phyloP scores from a whole-genome alignment of 257 asterid species.

The Solanum corneliomulleri region DNA sequence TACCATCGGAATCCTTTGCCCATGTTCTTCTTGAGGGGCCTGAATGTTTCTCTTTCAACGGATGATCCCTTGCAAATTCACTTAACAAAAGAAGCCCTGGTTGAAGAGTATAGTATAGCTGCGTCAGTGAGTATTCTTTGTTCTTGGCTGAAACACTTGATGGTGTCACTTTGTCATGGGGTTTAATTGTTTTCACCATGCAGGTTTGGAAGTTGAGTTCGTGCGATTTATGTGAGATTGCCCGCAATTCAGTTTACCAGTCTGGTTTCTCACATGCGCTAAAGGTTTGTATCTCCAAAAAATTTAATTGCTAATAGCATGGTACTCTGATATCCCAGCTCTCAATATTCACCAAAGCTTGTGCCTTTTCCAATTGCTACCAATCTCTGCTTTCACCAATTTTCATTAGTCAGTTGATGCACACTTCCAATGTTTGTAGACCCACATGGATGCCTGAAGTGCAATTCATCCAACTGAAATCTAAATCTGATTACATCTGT shows the following conservation, averaged over 20 bases:
- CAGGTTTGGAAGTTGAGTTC: conserved; percentile 97
- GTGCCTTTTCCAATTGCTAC: background rate
- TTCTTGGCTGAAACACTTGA: background rate
- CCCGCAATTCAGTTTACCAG: conserved; percentile 92
- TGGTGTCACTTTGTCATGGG: background rate
- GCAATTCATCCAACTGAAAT: background rate
- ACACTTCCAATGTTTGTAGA: background rate
- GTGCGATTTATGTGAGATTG: conserved; percentile 93
- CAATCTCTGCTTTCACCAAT: background rate
- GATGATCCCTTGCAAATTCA: conserved; percentile 97
- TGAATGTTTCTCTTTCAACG: conserved; percentile 88
- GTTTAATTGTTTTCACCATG: background rate
- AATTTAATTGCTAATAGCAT: background rate
- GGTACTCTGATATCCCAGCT: background rate
- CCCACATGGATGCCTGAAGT: background rate
- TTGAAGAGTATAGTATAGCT: conserved; percentile 97
- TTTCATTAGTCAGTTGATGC: background rate
- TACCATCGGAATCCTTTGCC: conserved; percentile 97
- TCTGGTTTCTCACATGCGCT: conserved; percentile 90
- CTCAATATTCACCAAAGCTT: background rate
- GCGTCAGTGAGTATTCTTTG: conserved; percentile 63
- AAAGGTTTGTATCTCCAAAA: conserved; percentile 38
- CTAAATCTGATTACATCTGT: background rate
- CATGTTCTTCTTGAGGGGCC: conserved; percentile 86
- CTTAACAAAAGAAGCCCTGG: conserved; percentile 94